Evolutionary conservation across 1,284 basidiomycete species (phyloP), one percentile per base, ranked within the genome.

Genomic region (Apiotrichum porosum): DNA sequence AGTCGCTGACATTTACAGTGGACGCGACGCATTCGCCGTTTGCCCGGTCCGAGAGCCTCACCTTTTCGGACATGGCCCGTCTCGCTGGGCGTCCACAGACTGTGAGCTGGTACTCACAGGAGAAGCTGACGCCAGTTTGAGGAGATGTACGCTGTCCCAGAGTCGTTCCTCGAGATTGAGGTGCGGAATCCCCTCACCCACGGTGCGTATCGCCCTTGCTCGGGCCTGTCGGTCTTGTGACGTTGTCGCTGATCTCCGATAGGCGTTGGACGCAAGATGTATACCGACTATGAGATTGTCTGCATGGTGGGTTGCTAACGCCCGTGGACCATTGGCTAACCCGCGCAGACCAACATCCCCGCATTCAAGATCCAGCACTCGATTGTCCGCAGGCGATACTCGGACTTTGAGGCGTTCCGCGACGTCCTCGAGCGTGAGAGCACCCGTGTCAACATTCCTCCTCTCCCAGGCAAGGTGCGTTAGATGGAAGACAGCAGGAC

Each of bases 121-220:
- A n/a, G n/a, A n/a, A 14, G 21, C 43, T 47, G 14, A 43, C 47
- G 9, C 40, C 55, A 92, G 88, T 90, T 93, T 62, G 93, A 97
- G 74, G 93, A 97, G 77, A 97, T 97, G 90, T 97, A 97, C 69
- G 89, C 86, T 58, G 85, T 92, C 9, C 89, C 89, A 28, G 95
- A 99, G 74, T 95, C 91, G 69, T 97, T 97, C 72, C 77, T 98
- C 47, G 95, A 98, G 77, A 97, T 99, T 60, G 95, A 99, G 74
- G 91, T 98, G 9, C 79, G 88, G 60, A 97, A 95, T 69, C 91
- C 94, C 3, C 87, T 94, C 72, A 99, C 95, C 0, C 93, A 97
- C 65, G 93, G 92, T 90, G 62, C 65, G 82, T 67, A 14, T 0
- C n/a, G n/a, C n/a, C n/a, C n/a, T n/a, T n/a, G n/a, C n/a, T n/a